Conservation (phyloP, 305 asterid genomes). For the Fraxinus ornus region DNA sequence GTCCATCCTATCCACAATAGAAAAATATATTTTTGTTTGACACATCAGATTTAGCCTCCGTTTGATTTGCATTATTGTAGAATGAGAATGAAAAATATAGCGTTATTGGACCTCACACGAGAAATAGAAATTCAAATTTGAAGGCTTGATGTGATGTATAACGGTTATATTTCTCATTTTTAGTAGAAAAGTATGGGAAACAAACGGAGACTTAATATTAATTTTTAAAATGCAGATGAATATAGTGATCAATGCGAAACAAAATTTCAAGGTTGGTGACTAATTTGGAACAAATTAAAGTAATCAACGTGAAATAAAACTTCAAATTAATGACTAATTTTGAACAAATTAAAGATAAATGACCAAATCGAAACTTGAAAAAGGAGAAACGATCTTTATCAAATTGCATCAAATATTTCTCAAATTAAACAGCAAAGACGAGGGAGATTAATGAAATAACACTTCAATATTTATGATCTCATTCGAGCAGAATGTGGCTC, state of each 20-base stretch:
- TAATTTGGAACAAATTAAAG: neutral
- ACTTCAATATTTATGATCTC: neutral
- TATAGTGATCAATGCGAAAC: neutral
- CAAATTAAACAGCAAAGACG: neutral
- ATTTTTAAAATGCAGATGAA: neutral
- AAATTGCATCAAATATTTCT: neutral
- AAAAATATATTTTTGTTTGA: neutral
- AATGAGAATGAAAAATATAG: no score
- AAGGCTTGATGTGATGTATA: no score
- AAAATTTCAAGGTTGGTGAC: neutral
- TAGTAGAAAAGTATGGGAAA: no score
- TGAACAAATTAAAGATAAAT: neutral
- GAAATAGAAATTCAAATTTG: no score
- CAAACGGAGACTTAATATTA: no score
- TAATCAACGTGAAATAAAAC: neutral
- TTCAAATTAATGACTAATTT: neutral
- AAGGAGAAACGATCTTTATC: neutral
- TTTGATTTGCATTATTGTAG: no score
- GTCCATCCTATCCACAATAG: neutral
- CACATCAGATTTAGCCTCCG: neutral
- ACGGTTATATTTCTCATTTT: no score
- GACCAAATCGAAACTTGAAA: neutral
- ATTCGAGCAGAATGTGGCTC: slow-evolving; percentile 65
- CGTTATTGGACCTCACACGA: no score
- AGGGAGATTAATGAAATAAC: neutral